Percentiles rank a stretch among this genome's conserved stretches.
Conservation (phyloP, 805 yeast species). For the Scheffersomyces amazonensis region DNA sequence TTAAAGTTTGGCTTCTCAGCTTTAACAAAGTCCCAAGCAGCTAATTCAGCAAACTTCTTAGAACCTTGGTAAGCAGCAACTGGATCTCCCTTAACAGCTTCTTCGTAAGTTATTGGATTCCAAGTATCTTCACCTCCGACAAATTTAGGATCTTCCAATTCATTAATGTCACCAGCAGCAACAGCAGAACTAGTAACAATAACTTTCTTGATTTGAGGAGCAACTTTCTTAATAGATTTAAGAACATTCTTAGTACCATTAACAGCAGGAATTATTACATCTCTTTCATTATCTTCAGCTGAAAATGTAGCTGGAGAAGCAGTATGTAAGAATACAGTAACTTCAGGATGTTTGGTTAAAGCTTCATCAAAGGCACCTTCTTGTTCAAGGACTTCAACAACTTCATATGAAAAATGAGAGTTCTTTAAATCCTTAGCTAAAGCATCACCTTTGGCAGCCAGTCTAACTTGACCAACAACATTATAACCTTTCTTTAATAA, state of each 20-base stretch:
- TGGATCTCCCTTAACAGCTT: conserved; percentile 14
- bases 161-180: conserved; percentile 19
- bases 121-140: conserved; percentile 42
- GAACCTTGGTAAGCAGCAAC: conserved; percentile 18
- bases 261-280: conserved; percentile 50
- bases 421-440: conserved; percentile 9
- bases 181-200: conserved; percentile 55
- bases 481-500: conserved; percentile 37
- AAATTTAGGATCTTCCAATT: conserved; percentile 18
- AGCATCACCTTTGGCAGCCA: conserved; percentile 42
- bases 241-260: conserved; percentile 50
- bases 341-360: conserved; percentile 45
- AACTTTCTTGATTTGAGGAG: conserved; percentile 40
- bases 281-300: conserved; percentile 40
- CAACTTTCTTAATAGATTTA: conserved; percentile 39
- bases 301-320: conserved; percentile 52
- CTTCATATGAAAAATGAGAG: conserved; percentile 15
- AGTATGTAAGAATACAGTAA: conserved; percentile 51
- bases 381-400: conserved; percentile 44
- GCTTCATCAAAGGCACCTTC: conserved; percentile 44
- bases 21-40: conserved; percentile 27
- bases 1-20: conserved; percentile 16
- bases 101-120: conserved; percentile 53
- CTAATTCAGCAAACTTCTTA: conserved; percentile 23
- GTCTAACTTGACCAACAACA: conserved; percentile 52